phyloP scores from a whole-genome alignment of 768 basidiomycete genomes.

The Tricholoma furcatifolium region DNA sequence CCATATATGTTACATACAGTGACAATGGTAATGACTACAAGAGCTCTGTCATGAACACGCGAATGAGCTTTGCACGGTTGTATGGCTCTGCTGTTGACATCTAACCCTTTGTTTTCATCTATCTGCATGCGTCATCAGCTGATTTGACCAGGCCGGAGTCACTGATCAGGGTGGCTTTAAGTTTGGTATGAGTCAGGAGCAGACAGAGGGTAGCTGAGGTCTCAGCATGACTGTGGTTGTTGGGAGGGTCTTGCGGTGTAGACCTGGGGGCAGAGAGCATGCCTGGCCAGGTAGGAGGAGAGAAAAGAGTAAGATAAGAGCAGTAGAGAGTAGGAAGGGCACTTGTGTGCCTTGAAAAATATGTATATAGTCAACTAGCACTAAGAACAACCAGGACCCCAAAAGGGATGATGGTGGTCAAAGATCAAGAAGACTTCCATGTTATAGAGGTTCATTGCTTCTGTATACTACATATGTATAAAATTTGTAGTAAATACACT shows the following conservation, averaged over 20 bases:
- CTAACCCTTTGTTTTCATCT: neutral
- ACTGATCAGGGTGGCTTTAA: neutral
- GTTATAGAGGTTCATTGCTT: too few species aligned
- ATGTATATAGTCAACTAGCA: neutral
- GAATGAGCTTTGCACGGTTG: slow-evolving; percentile 1
- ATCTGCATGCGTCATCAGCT: neutral
- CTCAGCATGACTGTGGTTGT: neutral
- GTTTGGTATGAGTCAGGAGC: too few species aligned
- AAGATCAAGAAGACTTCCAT: slow-evolving; percentile 3
- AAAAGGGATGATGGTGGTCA: slow-evolving; percentile 2
- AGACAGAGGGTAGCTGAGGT: neutral
- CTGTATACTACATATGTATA: too few species aligned
- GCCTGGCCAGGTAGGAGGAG: too few species aligned
- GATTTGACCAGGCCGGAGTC: neutral
- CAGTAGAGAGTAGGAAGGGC: too few species aligned
- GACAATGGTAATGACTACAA: too few species aligned
- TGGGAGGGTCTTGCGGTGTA: neutral
- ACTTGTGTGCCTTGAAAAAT: too few species aligned
- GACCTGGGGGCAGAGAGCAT: too few species aligned
- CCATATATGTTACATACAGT: too few species aligned
- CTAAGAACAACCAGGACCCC: neutral
- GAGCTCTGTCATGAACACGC: slow-evolving; percentile 1
- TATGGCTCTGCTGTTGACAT: slow-evolving; percentile 1
- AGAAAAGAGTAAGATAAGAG: too few species aligned
- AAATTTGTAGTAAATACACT: too few species aligned